Percentiles rank a stretch among this genome's conserved stretches.
phyloP scores from a whole-genome alignment of 441 rosid species.

The Erysimum pusillum region DNA sequence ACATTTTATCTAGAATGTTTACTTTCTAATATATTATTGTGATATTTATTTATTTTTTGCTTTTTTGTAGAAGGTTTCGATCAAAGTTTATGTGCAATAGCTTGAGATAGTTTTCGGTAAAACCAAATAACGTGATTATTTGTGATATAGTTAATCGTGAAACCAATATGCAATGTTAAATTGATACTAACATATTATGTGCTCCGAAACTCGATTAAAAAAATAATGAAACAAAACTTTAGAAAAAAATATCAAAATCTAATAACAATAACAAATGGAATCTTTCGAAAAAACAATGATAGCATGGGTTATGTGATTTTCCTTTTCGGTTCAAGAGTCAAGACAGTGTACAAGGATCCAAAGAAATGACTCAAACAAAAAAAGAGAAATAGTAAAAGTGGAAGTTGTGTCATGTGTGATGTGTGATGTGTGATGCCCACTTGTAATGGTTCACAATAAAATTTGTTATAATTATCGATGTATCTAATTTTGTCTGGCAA shows the following conservation, averaged over 20 bases:
- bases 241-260: slow-evolving; percentile 6
- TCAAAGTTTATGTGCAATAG: not conserved
- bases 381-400: slow-evolving; percentile 29
- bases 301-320: slow-evolving; percentile 33
- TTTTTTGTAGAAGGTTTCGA: not conserved
- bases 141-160: not conserved
- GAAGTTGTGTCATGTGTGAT: slow-evolving; percentile 29
- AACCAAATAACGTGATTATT: not conserved
- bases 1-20: not conserved
- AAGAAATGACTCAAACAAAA: slow-evolving; percentile 26
- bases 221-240: not conserved
- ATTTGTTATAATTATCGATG: not conserved
- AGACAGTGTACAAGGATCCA: slow-evolving; percentile 42
- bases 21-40: not conserved
- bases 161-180: not conserved
- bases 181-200: not conserved
- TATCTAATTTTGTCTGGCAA: not conserved
- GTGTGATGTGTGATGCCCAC: slow-evolving; percentile 17
- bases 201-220: not conserved
- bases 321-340: slow-evolving; percentile 23
- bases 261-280: slow-evolving; percentile 24
- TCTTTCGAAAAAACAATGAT: slow-evolving; percentile 34
- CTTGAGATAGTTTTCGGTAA: not conserved
- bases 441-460: slow-evolving; percentile 11
- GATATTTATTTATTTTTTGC: not conserved